Base-by-base conservation (phyloP, 2,329 filamentous ascomycete species). In the Trichoderma sp. region DNA sequence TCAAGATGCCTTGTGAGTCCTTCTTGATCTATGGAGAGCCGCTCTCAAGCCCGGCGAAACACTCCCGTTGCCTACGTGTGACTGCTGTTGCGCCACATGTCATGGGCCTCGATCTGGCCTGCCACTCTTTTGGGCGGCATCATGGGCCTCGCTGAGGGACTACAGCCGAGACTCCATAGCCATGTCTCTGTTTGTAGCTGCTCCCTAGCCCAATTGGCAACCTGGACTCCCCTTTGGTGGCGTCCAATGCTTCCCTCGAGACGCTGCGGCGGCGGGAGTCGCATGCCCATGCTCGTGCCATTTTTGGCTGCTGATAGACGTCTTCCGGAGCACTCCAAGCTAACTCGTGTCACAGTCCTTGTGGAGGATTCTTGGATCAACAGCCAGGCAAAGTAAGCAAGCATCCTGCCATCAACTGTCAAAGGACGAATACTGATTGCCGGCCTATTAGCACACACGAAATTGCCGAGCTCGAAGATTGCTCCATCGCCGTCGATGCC, bases 401-500 rank as follows among this genome's bases (percentile, higher is more conserved):
- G 24, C 55, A 7, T 26, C 55, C 43, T 19, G 15, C 12, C 41
- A 2, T 34, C 21, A 3, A 7, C 12, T 21, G 12, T 15, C 24
- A 41, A 60, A 34, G 19, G 28, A 3, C 10, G 21, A 5, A 7
- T 44, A 55, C 47, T 47, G n/a, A 56, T 19, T 28, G 17, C 14
- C 30, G 14, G 21, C 15, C 30, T 2, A 39, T 19, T 69, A 86
- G 84, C 74, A 84, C 82, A 56, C 85, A 87, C 71, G 82, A 88
- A 66, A 78, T 96, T 70, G 83, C 88, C 67, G 86, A 91, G 68
- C 83, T 97, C 71, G 87, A 90, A 74, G 89, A 89, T 74, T 87
- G 87, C 67, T 85, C 89, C 62, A 85, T 97, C 72, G 93, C 89
- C 69, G 88, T 98, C 72, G 93, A 97, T 81, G 95, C 94, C 64